phyloP scores from a whole-genome alignment of 331 rosid species.

The Quercus phellos region DNA sequence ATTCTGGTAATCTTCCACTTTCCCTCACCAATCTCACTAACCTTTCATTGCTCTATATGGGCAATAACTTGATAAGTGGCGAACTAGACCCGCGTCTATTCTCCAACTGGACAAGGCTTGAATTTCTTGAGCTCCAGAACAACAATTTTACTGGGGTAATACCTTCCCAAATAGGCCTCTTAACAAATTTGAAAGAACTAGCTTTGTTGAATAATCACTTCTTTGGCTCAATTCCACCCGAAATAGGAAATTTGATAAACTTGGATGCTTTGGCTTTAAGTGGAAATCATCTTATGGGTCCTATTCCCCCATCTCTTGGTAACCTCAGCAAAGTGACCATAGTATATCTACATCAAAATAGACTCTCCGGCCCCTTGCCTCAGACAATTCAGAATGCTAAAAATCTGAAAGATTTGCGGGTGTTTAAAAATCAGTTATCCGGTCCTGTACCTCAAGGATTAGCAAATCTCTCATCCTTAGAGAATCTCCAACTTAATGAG shows the following conservation, averaged over 20 bases:
- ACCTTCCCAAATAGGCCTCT: background rate
- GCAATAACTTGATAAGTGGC: background rate
- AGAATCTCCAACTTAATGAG: background rate
- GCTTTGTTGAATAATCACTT: background rate
- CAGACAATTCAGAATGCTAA: background rate
- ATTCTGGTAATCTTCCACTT: background rate
- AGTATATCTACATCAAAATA: background rate
- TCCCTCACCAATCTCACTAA: background rate
- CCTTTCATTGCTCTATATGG: background rate
- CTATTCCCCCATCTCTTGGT: background rate
- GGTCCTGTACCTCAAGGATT: background rate
- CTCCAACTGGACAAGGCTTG: background rate
- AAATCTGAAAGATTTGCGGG: background rate
- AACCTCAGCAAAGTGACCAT: background rate
- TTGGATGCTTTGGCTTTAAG: background rate
- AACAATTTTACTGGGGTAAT: background rate
- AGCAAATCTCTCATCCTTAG: background rate
- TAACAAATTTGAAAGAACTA: background rate
- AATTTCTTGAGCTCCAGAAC: background rate
- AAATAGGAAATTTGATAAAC: constrained; percentile 1
- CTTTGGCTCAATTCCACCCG: background rate
- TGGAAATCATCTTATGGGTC: background rate
- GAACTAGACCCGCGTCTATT: background rate
- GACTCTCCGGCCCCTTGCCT: background rate
- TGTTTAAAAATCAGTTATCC: background rate